Conservation (phyloP, 129 eudicot species). For the Escallonia herrerae region DNA sequence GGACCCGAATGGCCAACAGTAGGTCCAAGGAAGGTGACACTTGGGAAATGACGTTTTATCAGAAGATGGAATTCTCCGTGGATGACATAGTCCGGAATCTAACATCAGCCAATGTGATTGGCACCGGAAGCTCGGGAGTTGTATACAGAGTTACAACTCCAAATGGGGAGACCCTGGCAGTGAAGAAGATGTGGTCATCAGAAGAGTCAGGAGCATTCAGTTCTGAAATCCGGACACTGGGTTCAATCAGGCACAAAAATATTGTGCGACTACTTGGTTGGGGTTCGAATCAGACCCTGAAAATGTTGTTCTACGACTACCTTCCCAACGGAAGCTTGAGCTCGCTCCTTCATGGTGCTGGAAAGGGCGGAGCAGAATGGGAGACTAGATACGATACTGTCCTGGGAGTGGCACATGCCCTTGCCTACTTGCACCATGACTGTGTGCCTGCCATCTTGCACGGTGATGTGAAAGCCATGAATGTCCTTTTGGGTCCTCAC, state of each 20-base stretch:
- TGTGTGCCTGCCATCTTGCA: slow-evolving; percentile 87
- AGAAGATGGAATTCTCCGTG: slow-evolving; percentile 71
- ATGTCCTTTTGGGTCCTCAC: slow-evolving; percentile 65
- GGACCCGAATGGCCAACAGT: slow-evolving; percentile 31
- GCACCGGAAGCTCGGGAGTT: slow-evolving; percentile 97
- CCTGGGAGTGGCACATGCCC: slow-evolving; percentile 88
- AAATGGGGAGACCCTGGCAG: slow-evolving; percentile 72
- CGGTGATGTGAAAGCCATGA: slow-evolving; percentile 96
- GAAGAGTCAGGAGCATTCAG: slow-evolving; percentile 80
- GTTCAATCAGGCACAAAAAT: slow-evolving; percentile 90
- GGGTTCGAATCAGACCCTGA: slow-evolving; percentile 75
- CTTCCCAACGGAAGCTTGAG: slow-evolving; percentile 93
- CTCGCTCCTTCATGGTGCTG: slow-evolving; percentile 83
- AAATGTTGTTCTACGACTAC: slow-evolving; percentile 82
- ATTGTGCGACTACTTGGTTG: slow-evolving; percentile 84
- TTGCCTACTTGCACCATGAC: slow-evolving; percentile 88
- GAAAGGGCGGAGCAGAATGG: slow-evolving; percentile 86
- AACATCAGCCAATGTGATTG: slow-evolving; percentile 78
- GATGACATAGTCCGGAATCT: slow-evolving; percentile 64
- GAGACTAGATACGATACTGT: slow-evolving; percentile 64
- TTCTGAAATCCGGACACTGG: slow-evolving; percentile 75
- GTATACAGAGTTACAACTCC: slow-evolving; percentile 69
- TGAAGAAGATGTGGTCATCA: slow-evolving; percentile 94
- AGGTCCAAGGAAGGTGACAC: slow-evolving; percentile 19
- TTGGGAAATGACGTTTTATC: slow-evolving; percentile 88